Percentiles rank a stretch among this genome's conserved stretches.
These are phyloP conservation scores for Eucalyptus pumila DNA, from an alignment of 345 rosid genomes.

Conservation along the genomic window DNA sequence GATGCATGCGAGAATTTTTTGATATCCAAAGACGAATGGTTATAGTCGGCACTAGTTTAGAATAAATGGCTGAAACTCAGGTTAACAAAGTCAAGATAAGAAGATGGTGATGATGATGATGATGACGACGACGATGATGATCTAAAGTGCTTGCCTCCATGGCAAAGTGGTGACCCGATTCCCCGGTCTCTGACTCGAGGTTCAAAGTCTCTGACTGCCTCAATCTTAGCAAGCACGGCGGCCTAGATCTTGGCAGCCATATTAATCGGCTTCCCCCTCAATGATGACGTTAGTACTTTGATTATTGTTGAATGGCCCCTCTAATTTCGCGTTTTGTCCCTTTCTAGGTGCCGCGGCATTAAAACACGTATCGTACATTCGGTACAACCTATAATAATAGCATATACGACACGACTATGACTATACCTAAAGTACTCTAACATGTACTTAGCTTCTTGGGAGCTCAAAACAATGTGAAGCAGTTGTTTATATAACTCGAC, in stretches of 20 bases:
- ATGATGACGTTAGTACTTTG: not conserved
- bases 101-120: not conserved
- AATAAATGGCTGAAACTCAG: not conserved
- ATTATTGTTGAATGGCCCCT: not conserved
- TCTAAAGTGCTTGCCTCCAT: not conserved
- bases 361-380: not conserved
- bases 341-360: not conserved
- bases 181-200: not conserved
- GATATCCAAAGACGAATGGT: not conserved
- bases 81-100: not conserved
- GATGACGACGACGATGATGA: not conserved
- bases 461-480: not conserved
- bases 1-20: not conserved
- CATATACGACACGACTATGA: too few species aligned
- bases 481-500: not conserved
- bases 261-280: not conserved
- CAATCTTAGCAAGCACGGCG: not conserved
- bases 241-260: not conserved
- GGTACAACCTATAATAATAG: not conserved
- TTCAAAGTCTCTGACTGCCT: not conserved
- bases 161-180: not conserved
- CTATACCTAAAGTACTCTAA: not conserved
- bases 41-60: not conserved
- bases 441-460: not conserved
- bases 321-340: not conserved